Percentiles rank a stretch among this genome's conserved stretches.
Evolutionary conservation across 495 filamentous ascomycete species (phyloP).

Genomic region (Aspergillus panamensis): DNA sequence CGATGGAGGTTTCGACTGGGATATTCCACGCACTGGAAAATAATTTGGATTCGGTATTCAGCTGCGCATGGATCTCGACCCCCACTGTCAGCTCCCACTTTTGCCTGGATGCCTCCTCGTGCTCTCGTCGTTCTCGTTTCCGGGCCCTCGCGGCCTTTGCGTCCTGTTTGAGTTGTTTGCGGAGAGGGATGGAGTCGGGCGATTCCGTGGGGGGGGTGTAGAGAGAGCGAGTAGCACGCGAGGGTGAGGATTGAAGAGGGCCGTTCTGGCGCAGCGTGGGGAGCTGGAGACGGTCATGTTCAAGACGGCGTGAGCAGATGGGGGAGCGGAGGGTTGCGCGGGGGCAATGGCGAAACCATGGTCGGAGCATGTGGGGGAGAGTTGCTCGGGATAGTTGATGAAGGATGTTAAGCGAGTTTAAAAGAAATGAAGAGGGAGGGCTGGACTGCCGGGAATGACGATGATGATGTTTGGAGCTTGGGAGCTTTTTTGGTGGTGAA

Average conservation of each 20-base stretch:
- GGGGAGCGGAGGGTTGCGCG: constrained; percentile 31
- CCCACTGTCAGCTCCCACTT: constrained; percentile 90
- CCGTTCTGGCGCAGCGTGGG: neutral
- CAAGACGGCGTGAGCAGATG: constrained; percentile 20
- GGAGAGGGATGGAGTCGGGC: constrained; percentile 50
- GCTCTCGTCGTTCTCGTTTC: constrained; percentile 36
- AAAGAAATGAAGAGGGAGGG: neutral
- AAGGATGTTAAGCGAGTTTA: neutral
- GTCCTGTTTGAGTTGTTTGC: constrained; percentile 73
- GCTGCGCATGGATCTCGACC: constrained; percentile 94
- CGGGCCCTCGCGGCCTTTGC: constrained; percentile 49
- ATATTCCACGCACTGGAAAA: constrained; percentile 60
- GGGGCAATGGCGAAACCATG: constrained; percentile 31
- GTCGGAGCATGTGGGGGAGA: constrained; percentile 32
- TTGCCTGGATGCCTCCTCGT: constrained; percentile 36
- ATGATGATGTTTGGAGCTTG: neutral
- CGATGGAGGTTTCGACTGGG: too few species aligned
- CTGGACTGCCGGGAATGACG: neutral
- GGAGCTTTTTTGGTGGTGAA: too few species aligned
- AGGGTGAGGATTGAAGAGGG: constrained; percentile 13
- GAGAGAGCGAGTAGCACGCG: constrained; percentile 20
- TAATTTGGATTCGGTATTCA: constrained; percentile 81
- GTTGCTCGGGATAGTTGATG: neutral
- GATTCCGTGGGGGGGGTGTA: constrained; percentile 25
- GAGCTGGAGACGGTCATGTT: constrained; percentile 2